Evolutionary conservation across 2,329 filamentous ascomycete genomes (phyloP).

Genomic region (Ophiostoma ips): DNA sequence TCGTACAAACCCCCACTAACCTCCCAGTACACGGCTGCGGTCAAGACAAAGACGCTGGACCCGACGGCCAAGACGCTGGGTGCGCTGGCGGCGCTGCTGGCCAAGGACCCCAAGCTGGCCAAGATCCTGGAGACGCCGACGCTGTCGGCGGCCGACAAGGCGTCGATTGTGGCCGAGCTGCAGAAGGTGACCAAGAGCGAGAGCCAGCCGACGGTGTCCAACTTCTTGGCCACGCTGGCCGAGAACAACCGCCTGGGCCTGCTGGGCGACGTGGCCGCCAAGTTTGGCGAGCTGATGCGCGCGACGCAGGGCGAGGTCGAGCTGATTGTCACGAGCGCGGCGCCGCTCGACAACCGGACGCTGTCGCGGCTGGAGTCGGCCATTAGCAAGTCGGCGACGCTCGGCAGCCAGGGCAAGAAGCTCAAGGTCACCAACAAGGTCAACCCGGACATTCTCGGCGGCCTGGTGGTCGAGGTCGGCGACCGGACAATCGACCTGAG

Average conservation of each 20-base stretch:
- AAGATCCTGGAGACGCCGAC: slow-evolving; percentile 68
- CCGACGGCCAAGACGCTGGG: slow-evolving; percentile 67
- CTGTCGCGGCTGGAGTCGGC: slow-evolving; percentile 75
- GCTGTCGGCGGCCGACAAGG: slow-evolving; percentile 67
- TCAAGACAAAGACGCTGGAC: slow-evolving; percentile 78
- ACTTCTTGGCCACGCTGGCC: slow-evolving; percentile 80
- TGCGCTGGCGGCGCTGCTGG: slow-evolving; percentile 56
- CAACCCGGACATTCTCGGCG: slow-evolving; percentile 87
- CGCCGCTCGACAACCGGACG: slow-evolving; percentile 75
- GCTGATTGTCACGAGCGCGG: slow-evolving; percentile 77
- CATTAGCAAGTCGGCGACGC: slow-evolving; percentile 78
- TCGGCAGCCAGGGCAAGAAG: slow-evolving; percentile 84
- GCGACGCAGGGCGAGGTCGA: slow-evolving; percentile 88
- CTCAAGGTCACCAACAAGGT: slow-evolving; percentile 91
- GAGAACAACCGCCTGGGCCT: slow-evolving; percentile 91
- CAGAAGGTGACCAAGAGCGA: slow-evolving; percentile 59
- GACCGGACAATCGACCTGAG: slow-evolving; percentile 97
- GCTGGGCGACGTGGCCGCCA: slow-evolving; percentile 68
- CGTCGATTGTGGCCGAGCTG: slow-evolving; percentile 73
- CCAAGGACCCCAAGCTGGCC: slow-evolving; percentile 71
- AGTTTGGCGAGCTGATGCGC: slow-evolving; percentile 78
- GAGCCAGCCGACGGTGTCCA: slow-evolving; percentile 76
- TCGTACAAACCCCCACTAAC: not conserved
- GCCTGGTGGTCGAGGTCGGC: slow-evolving; percentile 88
- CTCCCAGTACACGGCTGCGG: slow-evolving; percentile 79